phyloP scores from a whole-genome alignment of 495 filamentous ascomycete species.

The Cudoniella acicularis region DNA sequence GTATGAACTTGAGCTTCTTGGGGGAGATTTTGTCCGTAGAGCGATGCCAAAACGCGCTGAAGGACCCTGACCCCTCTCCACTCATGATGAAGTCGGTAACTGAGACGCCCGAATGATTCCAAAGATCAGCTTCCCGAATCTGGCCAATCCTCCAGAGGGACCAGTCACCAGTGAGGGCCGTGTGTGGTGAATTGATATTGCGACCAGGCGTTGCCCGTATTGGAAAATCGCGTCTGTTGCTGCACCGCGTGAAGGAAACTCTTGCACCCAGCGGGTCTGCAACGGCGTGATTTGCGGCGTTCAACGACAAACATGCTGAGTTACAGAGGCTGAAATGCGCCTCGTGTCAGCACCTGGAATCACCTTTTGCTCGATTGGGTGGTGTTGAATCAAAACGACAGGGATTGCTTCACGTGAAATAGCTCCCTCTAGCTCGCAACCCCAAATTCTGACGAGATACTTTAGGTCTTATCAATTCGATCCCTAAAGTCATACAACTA shows the following conservation, averaged over 20 bases:
- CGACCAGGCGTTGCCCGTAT: no score
- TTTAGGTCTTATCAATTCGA: no score
- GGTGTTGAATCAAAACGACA: background rate
- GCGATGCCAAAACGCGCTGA: constrained; percentile 13
- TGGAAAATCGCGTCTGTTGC: no score
- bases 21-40: constrained; percentile 39
- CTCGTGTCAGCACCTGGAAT: background rate
- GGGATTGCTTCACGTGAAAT: background rate
- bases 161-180: no score
- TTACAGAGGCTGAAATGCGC: background rate
- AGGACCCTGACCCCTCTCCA: background rate
- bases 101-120: constrained; percentile 3
- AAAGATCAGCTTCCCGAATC: background rate
- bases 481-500: no score
- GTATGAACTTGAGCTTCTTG: constrained; percentile 26
- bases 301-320: background rate
- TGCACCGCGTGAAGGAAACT: no score
- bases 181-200: no score
- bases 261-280: background rate
- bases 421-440: no score
- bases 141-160: no score
- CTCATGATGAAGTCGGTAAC: background rate
- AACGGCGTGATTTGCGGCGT: background rate
- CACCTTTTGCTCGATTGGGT: background rate
- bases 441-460: no score